Evolutionary conservation across 2,329 filamentous ascomycete genomes (phyloP).

Genomic region (Colletotrichum sansevieriae): DNA sequence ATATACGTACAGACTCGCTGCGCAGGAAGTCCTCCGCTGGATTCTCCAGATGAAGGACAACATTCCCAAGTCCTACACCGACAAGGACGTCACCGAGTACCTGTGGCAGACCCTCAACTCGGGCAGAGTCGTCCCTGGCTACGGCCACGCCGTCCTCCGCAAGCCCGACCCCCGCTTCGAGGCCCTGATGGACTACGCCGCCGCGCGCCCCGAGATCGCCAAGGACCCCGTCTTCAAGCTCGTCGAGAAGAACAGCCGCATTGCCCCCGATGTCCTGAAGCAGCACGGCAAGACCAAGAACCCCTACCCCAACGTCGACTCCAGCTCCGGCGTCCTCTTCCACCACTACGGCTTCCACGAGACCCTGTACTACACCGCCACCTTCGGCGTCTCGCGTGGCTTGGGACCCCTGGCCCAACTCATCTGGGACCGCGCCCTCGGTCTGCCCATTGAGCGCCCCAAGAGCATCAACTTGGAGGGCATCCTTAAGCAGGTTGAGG

Average conservation of each 20-base stretch:
- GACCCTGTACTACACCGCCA: constrained; percentile 91
- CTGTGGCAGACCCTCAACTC: constrained; percentile 95
- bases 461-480: constrained; percentile 97
- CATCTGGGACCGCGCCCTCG: constrained; percentile 94
- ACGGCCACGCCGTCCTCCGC: constrained; percentile 94
- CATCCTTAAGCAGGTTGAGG: constrained; percentile 76
- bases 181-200: constrained; percentile 95
- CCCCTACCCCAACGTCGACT: constrained; percentile 97
- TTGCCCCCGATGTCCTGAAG: constrained; percentile 90
- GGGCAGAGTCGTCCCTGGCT: constrained; percentile 93
- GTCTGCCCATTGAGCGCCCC: constrained; percentile 94
- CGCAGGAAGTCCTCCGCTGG: constrained; percentile 97
- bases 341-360: constrained; percentile 98
- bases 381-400: constrained; percentile 76
- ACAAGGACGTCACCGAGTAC: constrained; percentile 87
- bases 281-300: constrained; percentile 99
- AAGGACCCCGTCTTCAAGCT: constrained; percentile 92
- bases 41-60: constrained; percentile 94
- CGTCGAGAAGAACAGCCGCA: constrained; percentile 91
- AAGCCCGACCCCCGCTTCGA: constrained; percentile 98
- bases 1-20: constrained; percentile 74
- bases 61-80: constrained; percentile 82
- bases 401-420: constrained; percentile 93
- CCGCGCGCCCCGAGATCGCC: constrained; percentile 85
- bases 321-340: constrained; percentile 92